Base-by-base conservation (phyloP, 2,329 filamentous ascomycete genomes). In the Calonectria pseudoreteaudii region DNA sequence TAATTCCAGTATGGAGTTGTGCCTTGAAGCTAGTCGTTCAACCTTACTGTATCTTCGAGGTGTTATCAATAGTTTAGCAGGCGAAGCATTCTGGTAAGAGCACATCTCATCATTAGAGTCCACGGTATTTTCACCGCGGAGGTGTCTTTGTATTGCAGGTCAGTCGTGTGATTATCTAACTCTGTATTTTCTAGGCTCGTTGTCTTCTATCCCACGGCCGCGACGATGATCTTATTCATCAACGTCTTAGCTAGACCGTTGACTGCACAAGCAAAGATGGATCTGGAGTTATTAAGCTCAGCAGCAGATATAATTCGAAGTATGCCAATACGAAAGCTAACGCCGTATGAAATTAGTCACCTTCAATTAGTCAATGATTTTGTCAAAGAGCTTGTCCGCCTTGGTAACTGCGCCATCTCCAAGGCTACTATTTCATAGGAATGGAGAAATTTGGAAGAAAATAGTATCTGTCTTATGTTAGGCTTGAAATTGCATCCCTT, bases 181-280 rank as follows among this genome's bases (percentile, higher is more conserved):
- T 20, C 18, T 20, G 9, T 26, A 3, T 50, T 4, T n/a, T 3
- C 52, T 34, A 90, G 89, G 88, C 82, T 86, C 28, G 80, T 90
- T 11, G 82, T 90, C 6, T 90, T 89, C 77, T 91, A 91, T 71
- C 89, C 89, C 4, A 86, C 90, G 74, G 87, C 87, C 0, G 89
- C 89, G 1, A 81, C 89, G 9, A 81, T 90, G 67, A 86, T 85
- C 6, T 83, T 91, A 2, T 91, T 91, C 77, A 89, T 86, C 82
- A 89, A 87, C 72, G 85, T 91, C 41, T 81, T 91, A 0, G 81
- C 85, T 20, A 84, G 88, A 56, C 89, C 89, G 0, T 78, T 85
- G 0, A 81, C 87, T 44, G 80, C 84, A 0, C 82, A 86, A 36
- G 86, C 87, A 0, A 76, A 81, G 3, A 82, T 84, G 3, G 89